Evolutionary conservation across 108 stramenopile genomes (phyloP), one percentile per base, ranked within the genome.

Genomic region (Cyclotella baltica): DNA sequence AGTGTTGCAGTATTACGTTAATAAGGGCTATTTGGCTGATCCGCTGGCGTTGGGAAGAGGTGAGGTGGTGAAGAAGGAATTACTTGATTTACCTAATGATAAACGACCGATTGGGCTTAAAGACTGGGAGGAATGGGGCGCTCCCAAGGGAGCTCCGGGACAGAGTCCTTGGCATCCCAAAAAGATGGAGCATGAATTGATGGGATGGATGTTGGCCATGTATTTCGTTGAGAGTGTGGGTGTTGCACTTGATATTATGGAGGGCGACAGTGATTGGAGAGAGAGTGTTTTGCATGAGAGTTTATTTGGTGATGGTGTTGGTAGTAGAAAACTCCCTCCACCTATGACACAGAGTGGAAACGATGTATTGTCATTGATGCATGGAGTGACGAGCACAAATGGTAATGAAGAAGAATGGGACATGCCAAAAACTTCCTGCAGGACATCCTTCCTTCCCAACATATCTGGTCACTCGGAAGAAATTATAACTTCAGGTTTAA

Each of bases 111-210:
- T 51, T 0, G 94, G 94, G 27, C 83, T 96, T 31, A 88, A 88
- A 73, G 53, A 85, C 4, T 96, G 94, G 94, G 71, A 88, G 19
- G 88, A 93, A 82, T 96, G 91, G 85, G 94, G 94, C n/a, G 90
- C 92, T 20, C 94, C 94, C 22, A 58, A 72, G 25, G 62, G 70
- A 25, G 75, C 87, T 62, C 94, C 94, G 13, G 94, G 94, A 18
- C 85, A 87, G 53, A 87, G 86, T n/a, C 53, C 74, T n/a, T 92
- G 91, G 91, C 94, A 96, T 87, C 92, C 94, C 3, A 91, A 87
- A 46, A 87, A 77, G 43, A 85, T 80, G 84, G 91, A 96, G 69
- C 94, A 96, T 67, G 85, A 86, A 59, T 72, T 93, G 34, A 89
- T 92, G 76, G 94, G 87, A 34, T 93, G 90, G 91, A 74, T 93